Conservation (phyloP, 176 grass and related monocot genomes). For the Juncus effusus region DNA sequence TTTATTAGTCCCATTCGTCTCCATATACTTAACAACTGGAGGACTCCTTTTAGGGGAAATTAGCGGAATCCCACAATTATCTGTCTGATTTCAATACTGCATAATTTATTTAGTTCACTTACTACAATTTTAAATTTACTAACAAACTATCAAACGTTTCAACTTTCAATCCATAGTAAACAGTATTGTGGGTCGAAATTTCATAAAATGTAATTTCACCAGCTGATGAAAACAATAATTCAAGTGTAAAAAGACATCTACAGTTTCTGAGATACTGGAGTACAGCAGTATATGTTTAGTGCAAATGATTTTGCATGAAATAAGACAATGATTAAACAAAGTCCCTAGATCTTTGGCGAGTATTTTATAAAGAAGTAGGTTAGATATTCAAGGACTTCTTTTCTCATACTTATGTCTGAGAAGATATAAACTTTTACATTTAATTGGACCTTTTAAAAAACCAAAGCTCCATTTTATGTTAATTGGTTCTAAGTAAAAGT, state of each 20-base stretch:
- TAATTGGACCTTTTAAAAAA: background rate
- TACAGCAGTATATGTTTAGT: background rate
- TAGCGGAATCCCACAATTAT: no score
- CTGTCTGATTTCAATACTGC: no score
- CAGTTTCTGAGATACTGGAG: background rate
- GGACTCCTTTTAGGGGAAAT: no score
- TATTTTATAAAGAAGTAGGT: constrained; percentile 1
- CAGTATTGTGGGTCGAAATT: background rate
- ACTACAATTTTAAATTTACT: no score
- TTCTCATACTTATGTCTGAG: background rate
- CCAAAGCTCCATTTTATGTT: background rate
- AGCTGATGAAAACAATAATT: background rate
- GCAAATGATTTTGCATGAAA: background rate
- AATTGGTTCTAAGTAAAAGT: background rate
- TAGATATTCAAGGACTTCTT: background rate
- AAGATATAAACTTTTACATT: background rate
- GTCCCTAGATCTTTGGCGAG: background rate
- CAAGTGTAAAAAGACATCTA: background rate
- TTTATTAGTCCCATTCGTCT: no score
- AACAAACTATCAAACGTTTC: no score
- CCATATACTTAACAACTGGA: no score
- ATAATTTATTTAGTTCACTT: no score
- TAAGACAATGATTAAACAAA: constrained; percentile 12
- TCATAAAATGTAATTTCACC: background rate
- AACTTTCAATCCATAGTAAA: no score